Evolutionary conservation across 495 filamentous ascomycete genomes (phyloP).

Genomic region (Aspergillus funiculosus): DNA sequence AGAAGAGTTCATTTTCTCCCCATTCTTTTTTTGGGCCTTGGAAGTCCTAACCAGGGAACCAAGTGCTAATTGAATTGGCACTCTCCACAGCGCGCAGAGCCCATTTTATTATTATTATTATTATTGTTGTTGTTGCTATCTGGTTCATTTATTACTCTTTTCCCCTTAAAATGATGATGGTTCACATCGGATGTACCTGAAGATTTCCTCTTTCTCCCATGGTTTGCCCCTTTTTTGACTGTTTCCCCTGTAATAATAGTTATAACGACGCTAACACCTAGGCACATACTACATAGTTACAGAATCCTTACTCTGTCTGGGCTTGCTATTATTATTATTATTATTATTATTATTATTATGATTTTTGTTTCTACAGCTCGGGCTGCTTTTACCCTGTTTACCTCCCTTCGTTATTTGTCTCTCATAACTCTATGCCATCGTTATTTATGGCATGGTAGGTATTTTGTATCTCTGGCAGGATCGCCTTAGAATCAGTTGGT

Average conservation of each 20-base stretch:
- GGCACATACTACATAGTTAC: too few relatives aligned
- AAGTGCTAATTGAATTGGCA: constrained; percentile 3
- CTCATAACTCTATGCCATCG: too few relatives aligned
- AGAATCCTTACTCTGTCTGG: too few relatives aligned
- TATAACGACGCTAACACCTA: too few relatives aligned
- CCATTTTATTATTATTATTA: background rate
- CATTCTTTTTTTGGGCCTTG: constrained; percentile 3
- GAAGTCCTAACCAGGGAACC: constrained; percentile 10
- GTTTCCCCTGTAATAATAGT: constrained; percentile 14
- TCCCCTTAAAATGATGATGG: constrained; percentile 6
- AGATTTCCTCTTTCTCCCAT: constrained; percentile 6
- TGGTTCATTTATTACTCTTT: background rate
- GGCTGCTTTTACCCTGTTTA: too few relatives aligned
- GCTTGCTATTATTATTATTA: too few relatives aligned
- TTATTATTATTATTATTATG: too few relatives aligned
- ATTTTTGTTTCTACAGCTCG: too few relatives aligned
- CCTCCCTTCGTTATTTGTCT: too few relatives aligned
- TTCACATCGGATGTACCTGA: constrained; percentile 3
- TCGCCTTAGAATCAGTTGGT: too few relatives aligned
- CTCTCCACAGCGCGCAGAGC: background rate
- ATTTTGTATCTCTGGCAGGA: too few relatives aligned
- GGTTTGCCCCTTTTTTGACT: constrained; percentile 11
- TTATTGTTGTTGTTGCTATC: background rate
- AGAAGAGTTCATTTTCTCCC: background rate
- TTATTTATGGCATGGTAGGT: too few relatives aligned